phyloP scores from a whole-genome alignment of 1,284 basidiomycete species.

The Heliocybe sulcata region DNA sequence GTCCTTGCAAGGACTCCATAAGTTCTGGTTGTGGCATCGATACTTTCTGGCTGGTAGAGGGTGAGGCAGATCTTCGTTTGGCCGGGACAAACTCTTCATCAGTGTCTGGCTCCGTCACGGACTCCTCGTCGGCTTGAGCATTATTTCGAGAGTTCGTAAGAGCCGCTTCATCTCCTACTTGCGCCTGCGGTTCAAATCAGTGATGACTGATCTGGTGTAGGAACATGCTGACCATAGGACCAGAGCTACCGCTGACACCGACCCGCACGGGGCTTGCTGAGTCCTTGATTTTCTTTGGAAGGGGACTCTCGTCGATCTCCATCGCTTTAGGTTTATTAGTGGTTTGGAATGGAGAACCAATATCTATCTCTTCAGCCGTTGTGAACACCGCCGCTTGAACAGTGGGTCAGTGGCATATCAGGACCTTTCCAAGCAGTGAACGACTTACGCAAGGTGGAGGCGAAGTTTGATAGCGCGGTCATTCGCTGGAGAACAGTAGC shows the following conservation, averaged over 20 bases:
- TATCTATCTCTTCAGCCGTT: background rate
- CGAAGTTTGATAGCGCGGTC: constrained; percentile 61
- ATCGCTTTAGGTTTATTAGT: constrained; percentile 1
- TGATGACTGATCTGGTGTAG: background rate
- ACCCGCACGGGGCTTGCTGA: background rate
- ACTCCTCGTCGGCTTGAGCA: constrained; percentile 4
- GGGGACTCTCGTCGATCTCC: background rate
- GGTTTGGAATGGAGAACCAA: background rate
- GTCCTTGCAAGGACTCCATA: too few relatives aligned
- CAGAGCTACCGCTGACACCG: background rate
- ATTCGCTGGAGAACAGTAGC: constrained; percentile 60
- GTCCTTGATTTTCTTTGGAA: constrained; percentile 11
- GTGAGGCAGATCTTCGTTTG: background rate
- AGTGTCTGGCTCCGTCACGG: constrained; percentile 12
- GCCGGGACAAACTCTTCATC: constrained; percentile 5
- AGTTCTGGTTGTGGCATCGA: too few relatives aligned
- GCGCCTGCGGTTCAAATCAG: background rate
- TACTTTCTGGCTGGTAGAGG: too few relatives aligned
- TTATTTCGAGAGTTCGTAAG: constrained; percentile 9
- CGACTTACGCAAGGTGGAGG: constrained; percentile 52
- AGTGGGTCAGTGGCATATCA: background rate
- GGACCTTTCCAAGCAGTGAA: background rate
- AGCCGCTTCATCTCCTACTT: background rate
- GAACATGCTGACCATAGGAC: background rate
- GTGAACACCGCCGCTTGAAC: background rate